Evolutionary conservation across 441 rosid genomes (phyloP).

Genomic region (Brassica hybrid): DNA sequence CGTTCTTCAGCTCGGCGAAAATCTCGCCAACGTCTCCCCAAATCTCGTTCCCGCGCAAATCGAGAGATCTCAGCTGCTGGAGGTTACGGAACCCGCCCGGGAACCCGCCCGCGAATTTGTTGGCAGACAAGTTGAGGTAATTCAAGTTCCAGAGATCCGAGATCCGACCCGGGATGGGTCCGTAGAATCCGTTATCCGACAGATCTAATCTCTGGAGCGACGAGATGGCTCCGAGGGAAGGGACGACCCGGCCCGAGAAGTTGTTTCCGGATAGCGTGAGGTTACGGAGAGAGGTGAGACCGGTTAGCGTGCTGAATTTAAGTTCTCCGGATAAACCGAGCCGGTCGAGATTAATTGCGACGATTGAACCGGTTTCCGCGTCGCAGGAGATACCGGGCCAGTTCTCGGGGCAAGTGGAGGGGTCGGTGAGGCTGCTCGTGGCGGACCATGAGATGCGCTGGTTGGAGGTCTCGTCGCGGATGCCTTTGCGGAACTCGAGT

Average conservation of each 20-base stretch:
- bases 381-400: no score
- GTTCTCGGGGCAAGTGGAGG: slow-evolving; percentile 55
- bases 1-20: slow-evolving; percentile 66
- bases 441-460: slow-evolving; percentile 59
- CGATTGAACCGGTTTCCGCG: slow-evolving; percentile 5
- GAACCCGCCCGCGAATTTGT: slow-evolving; percentile 73
- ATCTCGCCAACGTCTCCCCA: slow-evolving; percentile 65
- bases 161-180: slow-evolving; percentile 91
- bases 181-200: slow-evolving; percentile 71
- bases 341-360: no score
- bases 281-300: no score
- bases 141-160: slow-evolving; percentile 77
- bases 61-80: slow-evolving; percentile 77
- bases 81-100: slow-evolving; percentile 65
- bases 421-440: slow-evolving; percentile 44
- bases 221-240: no score
- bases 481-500: slow-evolving; percentile 89
- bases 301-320: no score
- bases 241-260: no score
- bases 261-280: no score
- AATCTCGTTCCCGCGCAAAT: slow-evolving; percentile 67
- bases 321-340: no score
- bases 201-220: slow-evolving; percentile 86
- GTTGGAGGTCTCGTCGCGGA: slow-evolving; percentile 53
- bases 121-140: slow-evolving; percentile 70